A percentile compares a stretch with the other conserved stretches of the same genome.
Evolutionary conservation across 2,329 filamentous ascomycete species (phyloP).

Genomic region (Exophiala sp.): DNA sequence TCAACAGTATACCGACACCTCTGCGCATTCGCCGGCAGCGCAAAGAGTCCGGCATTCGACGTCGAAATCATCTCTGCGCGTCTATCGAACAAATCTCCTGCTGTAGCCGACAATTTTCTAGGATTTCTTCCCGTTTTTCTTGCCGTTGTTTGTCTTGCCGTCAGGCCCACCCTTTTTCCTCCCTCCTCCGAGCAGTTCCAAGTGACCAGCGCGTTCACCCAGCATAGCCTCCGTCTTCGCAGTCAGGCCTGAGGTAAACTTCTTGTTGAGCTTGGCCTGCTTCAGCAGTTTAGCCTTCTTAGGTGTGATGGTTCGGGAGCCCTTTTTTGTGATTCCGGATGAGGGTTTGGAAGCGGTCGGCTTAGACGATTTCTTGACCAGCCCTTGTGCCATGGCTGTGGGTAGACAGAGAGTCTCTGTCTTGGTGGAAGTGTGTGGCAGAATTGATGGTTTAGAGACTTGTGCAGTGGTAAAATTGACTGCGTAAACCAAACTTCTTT

Average conservation of each 20-base stretch:
- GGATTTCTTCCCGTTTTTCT: conserved; percentile 20
- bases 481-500: too few species aligned
- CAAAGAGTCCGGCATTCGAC: too few species aligned
- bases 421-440: too few species aligned
- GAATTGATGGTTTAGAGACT: too few species aligned
- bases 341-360: conserved; percentile 11
- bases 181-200: conserved; percentile 61
- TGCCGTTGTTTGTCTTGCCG: conserved; percentile 6
- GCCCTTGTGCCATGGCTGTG: conserved; percentile 25
- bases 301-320: conserved; percentile 58
- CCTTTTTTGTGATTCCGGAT: conserved; percentile 48
- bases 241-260: conserved; percentile 57
- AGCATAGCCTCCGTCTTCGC: conserved; percentile 62
- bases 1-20: too few species aligned
- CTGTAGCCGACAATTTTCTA: conserved; percentile 2
- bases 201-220: conserved; percentile 61
- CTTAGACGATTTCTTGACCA: conserved; percentile 22
- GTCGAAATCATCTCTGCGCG: not conserved
- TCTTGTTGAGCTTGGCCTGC: conserved; percentile 60
- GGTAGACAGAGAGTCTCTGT: not conserved
- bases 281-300: conserved; percentile 57
- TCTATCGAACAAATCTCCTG: not conserved
- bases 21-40: too few species aligned
- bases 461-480: too few species aligned
- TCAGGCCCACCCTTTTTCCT: conserved; percentile 52